Conservation (phyloP, 495 filamentous ascomycete genomes). For the Physcia stellaris region DNA sequence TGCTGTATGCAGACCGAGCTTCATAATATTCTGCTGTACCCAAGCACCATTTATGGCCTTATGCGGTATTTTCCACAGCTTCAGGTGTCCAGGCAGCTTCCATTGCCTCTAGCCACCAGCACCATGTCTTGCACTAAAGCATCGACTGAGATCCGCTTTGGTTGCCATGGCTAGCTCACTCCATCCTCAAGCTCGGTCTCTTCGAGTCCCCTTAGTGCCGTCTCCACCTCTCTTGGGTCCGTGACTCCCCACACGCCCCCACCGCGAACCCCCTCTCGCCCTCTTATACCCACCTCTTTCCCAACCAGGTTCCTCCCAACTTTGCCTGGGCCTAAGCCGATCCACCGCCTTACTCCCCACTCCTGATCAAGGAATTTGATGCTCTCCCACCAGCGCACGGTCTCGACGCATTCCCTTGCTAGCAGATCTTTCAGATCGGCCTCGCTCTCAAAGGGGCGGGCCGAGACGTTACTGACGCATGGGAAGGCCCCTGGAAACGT, state of each 20-base stretch:
- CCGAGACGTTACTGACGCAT: slow-evolving; percentile 78
- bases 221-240: slow-evolving; percentile 68
- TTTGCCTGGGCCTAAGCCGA: slow-evolving; percentile 90
- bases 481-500: slow-evolving; percentile 61
- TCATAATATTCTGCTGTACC: too few relatives aligned
- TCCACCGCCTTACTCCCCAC: slow-evolving; percentile 69
- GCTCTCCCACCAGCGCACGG: slow-evolving; percentile 86
- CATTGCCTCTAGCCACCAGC: too few relatives aligned
- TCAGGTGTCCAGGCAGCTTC: too few relatives aligned
- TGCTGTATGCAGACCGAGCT: too few relatives aligned
- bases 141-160: too few relatives aligned
- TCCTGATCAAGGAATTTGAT: slow-evolving; percentile 83
- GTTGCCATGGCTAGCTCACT: too few relatives aligned
- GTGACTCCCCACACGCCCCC: slow-evolving; percentile 91
- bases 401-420: slow-evolving; percentile 69
- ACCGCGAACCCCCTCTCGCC: slow-evolving; percentile 63
- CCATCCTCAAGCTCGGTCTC: slow-evolving; percentile 51
- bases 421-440: slow-evolving; percentile 63
- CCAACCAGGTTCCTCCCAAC: slow-evolving; percentile 89
- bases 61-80: too few relatives aligned
- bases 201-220: slow-evolving; percentile 56
- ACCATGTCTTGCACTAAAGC: too few relatives aligned
- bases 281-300: slow-evolving; percentile 82
- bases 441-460: slow-evolving; percentile 56
- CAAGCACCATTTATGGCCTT: too few relatives aligned